Evolutionary conservation across 1,139 yeast genomes (phyloP).

Genomic region (Zygotorulaspora mrakii): DNA sequence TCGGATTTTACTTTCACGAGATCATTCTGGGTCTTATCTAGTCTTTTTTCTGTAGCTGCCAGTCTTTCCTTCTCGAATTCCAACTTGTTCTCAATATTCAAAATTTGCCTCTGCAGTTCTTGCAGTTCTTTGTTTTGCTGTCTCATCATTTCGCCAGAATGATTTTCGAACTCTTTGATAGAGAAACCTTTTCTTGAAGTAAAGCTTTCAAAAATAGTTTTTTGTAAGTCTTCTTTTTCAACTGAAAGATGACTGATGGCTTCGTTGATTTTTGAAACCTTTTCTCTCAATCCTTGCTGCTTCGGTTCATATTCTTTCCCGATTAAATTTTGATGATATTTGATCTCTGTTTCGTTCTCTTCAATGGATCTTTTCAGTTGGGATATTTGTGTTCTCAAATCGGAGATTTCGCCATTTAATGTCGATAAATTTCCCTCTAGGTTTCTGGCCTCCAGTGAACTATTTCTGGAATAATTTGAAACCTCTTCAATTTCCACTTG

Average conservation of each 20-base stretch:
- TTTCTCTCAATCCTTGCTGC: conserved; percentile 25
- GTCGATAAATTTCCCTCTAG: conserved; percentile 55
- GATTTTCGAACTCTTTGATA: conserved; percentile 63
- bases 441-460: conserved; percentile 55
- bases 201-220: conserved; percentile 49
- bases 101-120: conserved; percentile 55
- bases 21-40: conserved; percentile 30
- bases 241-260: conserved; percentile 30
- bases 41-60: conserved; percentile 47
- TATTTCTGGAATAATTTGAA: conserved; percentile 45
- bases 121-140: conserved; percentile 61
- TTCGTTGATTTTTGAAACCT: conserved; percentile 21
- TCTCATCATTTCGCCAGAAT: conserved; percentile 61
- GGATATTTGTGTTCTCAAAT: conserved; percentile 49
- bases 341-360: conserved; percentile 55
- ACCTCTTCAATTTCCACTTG: conserved; percentile 51
- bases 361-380: conserved; percentile 50
- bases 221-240: conserved; percentile 43
- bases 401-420: conserved; percentile 49
- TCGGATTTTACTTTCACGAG: conserved; percentile 30
- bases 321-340: conserved; percentile 43
- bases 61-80: conserved; percentile 60
- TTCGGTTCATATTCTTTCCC: conserved; percentile 38
- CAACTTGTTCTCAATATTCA: conserved; percentile 59
- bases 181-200: conserved; percentile 53